Evolutionary conservation across 352 stramenopile species (phyloP).

Genomic region (Pythium scleroteichum): DNA sequence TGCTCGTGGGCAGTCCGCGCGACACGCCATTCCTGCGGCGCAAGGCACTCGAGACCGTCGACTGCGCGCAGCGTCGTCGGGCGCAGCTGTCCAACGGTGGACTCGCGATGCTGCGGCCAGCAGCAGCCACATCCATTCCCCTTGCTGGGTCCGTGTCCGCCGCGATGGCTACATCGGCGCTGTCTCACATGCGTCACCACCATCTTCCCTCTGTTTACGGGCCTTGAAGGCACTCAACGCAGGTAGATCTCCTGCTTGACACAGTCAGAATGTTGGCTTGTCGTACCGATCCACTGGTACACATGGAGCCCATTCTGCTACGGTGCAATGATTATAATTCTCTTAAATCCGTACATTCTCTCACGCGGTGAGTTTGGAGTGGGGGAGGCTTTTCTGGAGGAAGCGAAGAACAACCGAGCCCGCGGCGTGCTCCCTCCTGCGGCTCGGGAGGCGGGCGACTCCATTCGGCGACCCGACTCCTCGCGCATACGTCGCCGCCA

Average conservation of each 20-base stretch:
- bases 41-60: conserved; percentile 59
- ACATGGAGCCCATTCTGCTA: conserved; percentile 3
- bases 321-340: conserved; percentile 9
- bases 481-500: conserved; percentile 24
- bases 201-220: neutral
- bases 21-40: conserved; percentile 71
- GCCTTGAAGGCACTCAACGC: conserved; percentile 6
- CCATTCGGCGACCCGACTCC: conserved; percentile 3
- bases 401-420: conserved; percentile 26
- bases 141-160: conserved; percentile 19
- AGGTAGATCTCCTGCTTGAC: conserved; percentile 1
- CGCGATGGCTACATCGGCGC: conserved; percentile 21
- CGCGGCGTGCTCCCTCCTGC: too few relatives aligned
- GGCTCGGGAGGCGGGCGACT: neutral
- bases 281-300: conserved; percentile 24
- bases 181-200: conserved; percentile 23
- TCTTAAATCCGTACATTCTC: conserved; percentile 1
- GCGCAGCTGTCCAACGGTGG: conserved; percentile 43
- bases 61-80: conserved; percentile 36
- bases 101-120: conserved; percentile 38
- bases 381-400: conserved; percentile 6
- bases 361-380: conserved; percentile 8
- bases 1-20: conserved; percentile 57
- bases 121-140: conserved; percentile 7
- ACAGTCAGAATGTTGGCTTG: conserved; percentile 5